Conservation (phyloP, 2,329 filamentous ascomycete genomes). For the Xylariaceae sp. region DNA sequence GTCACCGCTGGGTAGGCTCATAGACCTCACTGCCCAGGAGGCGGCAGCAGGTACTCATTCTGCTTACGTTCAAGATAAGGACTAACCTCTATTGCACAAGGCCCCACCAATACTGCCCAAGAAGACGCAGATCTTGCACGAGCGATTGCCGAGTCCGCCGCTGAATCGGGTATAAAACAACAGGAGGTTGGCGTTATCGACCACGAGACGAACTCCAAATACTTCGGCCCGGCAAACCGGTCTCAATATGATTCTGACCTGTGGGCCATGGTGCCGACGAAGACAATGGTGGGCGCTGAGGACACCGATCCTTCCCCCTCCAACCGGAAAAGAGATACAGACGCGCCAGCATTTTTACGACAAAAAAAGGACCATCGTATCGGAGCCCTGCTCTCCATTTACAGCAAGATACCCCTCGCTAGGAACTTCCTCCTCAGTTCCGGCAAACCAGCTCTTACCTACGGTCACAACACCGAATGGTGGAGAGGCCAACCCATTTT, state of each 20-base stretch:
- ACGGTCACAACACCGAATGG: slow-evolving; percentile 65
- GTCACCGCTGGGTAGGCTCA: slow-evolving; percentile 61
- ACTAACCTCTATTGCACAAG: slow-evolving; percentile 45
- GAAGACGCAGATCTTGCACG: slow-evolving; percentile 64
- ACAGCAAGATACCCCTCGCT: slow-evolving; percentile 64
- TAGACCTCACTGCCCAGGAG: no score
- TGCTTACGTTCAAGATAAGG: slow-evolving; percentile 20
- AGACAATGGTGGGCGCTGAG: slow-evolving; percentile 36
- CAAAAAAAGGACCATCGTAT: slow-evolving; percentile 51
- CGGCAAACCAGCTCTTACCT: slow-evolving; percentile 51
- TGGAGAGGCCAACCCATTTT: slow-evolving; percentile 65
- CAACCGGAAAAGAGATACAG: slow-evolving; percentile 50
- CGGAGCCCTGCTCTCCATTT: slow-evolving; percentile 63
- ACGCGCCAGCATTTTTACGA: slow-evolving; percentile 60
- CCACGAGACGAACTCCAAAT: slow-evolving; percentile 47
- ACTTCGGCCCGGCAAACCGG: slow-evolving; percentile 67
- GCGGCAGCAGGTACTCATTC: slow-evolving; percentile 51
- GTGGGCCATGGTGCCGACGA: slow-evolving; percentile 65
- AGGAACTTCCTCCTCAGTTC: slow-evolving; percentile 61
- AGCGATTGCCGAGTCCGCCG: slow-evolving; percentile 62
- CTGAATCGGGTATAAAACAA: slow-evolving; percentile 55
- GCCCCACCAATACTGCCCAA: slow-evolving; percentile 48
- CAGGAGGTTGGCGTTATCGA: slow-evolving; percentile 61
- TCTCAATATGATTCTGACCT: slow-evolving; percentile 59
- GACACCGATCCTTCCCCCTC: slow-evolving; percentile 51